Conservation (phyloP, 306 rosid genomes). For the Fagus sylvatica region DNA sequence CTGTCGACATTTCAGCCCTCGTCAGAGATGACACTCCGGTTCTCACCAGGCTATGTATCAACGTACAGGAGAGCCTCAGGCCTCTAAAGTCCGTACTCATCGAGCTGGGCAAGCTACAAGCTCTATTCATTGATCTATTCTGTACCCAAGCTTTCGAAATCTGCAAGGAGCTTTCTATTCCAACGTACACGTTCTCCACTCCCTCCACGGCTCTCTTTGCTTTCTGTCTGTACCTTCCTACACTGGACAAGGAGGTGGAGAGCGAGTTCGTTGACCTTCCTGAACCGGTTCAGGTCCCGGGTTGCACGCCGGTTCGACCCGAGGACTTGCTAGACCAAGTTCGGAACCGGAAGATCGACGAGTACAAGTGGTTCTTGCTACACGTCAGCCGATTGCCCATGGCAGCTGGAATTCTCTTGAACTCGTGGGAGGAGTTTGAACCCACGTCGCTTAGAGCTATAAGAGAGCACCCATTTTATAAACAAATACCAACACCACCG, state of each 20-base stretch:
- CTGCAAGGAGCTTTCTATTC: constrained; percentile 30
- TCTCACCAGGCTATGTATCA: constrained; percentile 27
- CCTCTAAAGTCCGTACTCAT: constrained; percentile 26
- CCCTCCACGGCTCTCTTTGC: constrained; percentile 36
- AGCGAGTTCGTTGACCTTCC: constrained; percentile 53
- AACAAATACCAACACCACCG: constrained; percentile 22
- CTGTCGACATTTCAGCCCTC: constrained; percentile 13
- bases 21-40: constrained; percentile 1
- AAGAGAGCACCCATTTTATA: constrained; percentile 35
- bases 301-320: constrained; percentile 33
- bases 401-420: constrained; percentile 36
- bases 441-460: constrained; percentile 32
- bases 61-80: constrained; percentile 22
- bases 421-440: constrained; percentile 51
- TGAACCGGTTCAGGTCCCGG: constrained; percentile 39
- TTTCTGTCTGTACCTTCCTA: constrained; percentile 37
- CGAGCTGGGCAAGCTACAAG: constrained; percentile 24
- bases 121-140: constrained; percentile 42
- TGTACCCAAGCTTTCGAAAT: constrained; percentile 48
- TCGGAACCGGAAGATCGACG: constrained; percentile 33
- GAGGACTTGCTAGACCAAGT: constrained; percentile 46
- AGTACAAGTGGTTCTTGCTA: constrained; percentile 37
- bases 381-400: constrained; percentile 31
- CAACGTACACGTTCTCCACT: constrained; percentile 39
- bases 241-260: constrained; percentile 42